Evolutionary conservation across 1,284 basidiomycete genomes (phyloP).

Genomic region (Papiliotrema flavescens): DNA sequence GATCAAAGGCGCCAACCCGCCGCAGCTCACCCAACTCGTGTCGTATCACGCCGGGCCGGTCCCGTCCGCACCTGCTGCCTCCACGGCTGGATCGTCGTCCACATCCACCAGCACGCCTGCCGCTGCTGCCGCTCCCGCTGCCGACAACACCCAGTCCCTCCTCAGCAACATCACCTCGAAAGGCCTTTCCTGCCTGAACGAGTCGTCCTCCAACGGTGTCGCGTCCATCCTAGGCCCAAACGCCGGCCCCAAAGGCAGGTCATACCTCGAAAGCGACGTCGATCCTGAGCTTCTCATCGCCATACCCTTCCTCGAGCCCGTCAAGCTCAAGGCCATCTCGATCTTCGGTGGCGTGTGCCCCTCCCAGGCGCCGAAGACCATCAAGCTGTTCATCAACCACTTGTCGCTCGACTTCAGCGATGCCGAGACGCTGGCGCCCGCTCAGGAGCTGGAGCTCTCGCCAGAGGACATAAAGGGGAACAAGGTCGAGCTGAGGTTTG

Average conservation of each 20-base stretch:
- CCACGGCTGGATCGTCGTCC: slow-evolving; percentile 4
- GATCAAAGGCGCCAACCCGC: slow-evolving; percentile 45
- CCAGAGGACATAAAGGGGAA: slow-evolving; percentile 54
- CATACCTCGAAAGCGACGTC: slow-evolving; percentile 69
- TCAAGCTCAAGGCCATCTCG: slow-evolving; percentile 67
- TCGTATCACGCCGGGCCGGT: slow-evolving; percentile 42
- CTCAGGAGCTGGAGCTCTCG: slow-evolving; percentile 48
- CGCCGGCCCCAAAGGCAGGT: slow-evolving; percentile 52
- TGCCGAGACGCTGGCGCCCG: slow-evolving; percentile 41
- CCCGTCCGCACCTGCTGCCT: slow-evolving; percentile 16
- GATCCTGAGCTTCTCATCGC: slow-evolving; percentile 70
- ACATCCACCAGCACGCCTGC: background rate
- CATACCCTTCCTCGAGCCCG: slow-evolving; percentile 72
- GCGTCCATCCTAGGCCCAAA: slow-evolving; percentile 58
- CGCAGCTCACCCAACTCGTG: slow-evolving; percentile 40
- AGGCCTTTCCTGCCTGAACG: slow-evolving; percentile 69
- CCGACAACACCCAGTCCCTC: slow-evolving; percentile 29
- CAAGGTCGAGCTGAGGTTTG: slow-evolving; percentile 62
- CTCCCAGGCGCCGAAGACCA: slow-evolving; percentile 59
- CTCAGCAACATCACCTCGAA: slow-evolving; percentile 40
- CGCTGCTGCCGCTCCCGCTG: slow-evolving; percentile 8
- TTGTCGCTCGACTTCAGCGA: slow-evolving; percentile 63
- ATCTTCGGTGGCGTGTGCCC: slow-evolving; percentile 55
- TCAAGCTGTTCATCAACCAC: slow-evolving; percentile 64
- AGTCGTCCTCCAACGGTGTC: slow-evolving; percentile 59